phyloP scores from a whole-genome alignment of 805 yeast genomes.

The Candida tallmaniae region DNA sequence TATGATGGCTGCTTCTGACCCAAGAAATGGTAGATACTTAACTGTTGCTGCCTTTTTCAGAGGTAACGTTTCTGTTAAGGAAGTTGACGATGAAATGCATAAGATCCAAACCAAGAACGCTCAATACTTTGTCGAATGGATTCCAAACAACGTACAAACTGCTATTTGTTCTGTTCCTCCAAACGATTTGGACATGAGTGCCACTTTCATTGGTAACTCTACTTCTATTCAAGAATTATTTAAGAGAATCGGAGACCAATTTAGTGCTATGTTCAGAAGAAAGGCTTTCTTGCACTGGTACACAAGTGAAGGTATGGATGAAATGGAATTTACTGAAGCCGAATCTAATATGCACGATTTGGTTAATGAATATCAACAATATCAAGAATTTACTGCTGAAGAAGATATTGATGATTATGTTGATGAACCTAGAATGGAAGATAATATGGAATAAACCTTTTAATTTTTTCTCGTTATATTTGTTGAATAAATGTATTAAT shows the following conservation, averaged over 20 bases:
- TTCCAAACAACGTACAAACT: conserved; percentile 91
- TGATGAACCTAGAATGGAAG: conserved; percentile 59
- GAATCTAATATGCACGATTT: conserved; percentile 87
- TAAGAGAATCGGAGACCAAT: conserved; percentile 85
- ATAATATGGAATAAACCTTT: conserved; percentile 36
- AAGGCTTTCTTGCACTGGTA: conserved; percentile 97
- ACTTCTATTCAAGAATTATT: conserved; percentile 90
- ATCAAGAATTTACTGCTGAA: conserved; percentile 76
- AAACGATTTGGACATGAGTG: conserved; percentile 78
- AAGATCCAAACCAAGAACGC: conserved; percentile 78
- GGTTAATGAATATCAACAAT: conserved; percentile 85
- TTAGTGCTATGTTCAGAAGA: conserved; percentile 87
- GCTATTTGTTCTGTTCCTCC: conserved; percentile 93
- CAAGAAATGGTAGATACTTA: conserved; percentile 83
- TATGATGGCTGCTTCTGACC: conserved; percentile 96
- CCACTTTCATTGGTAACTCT: conserved; percentile 90
- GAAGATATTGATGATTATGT: conserved; percentile 72
- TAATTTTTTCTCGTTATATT: neutral
- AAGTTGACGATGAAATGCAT: conserved; percentile 91
- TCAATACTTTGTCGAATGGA: conserved; percentile 89
- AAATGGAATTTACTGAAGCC: conserved; percentile 89
- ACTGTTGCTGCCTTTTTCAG: conserved; percentile 93
- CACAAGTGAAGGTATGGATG: conserved; percentile 95
- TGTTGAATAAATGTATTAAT: conserved; percentile 1
- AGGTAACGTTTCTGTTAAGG: conserved; percentile 88